Percentiles rank a stretch among this genome's conserved stretches.
Conservation (phyloP, 192 early-diverging fungal genomes). For the Gonapodya prolifera region DNA sequence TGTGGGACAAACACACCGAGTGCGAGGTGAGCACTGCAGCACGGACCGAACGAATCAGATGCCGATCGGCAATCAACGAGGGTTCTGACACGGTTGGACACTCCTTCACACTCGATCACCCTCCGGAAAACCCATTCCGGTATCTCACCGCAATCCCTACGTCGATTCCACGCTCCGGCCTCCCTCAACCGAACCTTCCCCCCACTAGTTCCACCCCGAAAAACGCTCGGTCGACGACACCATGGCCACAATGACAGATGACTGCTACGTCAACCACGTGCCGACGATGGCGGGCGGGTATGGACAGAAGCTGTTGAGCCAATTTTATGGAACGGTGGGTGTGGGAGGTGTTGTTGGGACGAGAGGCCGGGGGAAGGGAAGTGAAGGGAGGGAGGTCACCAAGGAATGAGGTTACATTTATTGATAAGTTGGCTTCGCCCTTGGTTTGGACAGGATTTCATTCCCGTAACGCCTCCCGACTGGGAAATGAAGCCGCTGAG, state of each 20-base stretch:
- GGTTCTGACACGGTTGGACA: no score
- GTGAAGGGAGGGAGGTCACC: no score
- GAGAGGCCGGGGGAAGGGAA: background rate
- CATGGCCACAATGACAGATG: background rate
- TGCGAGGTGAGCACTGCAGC: background rate
- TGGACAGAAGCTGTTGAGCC: background rate
- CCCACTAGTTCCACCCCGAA: background rate
- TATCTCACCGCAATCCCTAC: no score
- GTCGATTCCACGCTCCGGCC: no score
- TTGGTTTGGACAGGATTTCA: background rate
- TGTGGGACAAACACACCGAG: background rate
- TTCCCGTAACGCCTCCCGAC: background rate
- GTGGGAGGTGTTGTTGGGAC: background rate
- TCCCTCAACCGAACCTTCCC: no score
- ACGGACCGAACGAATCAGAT: no score
- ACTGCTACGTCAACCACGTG: slow-evolving; percentile 4
- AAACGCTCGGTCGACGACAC: background rate
- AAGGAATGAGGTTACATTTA: no score
- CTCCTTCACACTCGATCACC: no score
- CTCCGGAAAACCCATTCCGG: no score
- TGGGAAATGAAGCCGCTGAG: background rate
- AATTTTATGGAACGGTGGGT: background rate
- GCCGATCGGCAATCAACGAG: no score
- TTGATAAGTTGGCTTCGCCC: no score
- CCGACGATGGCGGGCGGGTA: background rate